These are phyloP conservation scores for Babesia divergens DNA, from an alignment of 169 alveolate genomes.

Conservation along the genomic window DNA sequence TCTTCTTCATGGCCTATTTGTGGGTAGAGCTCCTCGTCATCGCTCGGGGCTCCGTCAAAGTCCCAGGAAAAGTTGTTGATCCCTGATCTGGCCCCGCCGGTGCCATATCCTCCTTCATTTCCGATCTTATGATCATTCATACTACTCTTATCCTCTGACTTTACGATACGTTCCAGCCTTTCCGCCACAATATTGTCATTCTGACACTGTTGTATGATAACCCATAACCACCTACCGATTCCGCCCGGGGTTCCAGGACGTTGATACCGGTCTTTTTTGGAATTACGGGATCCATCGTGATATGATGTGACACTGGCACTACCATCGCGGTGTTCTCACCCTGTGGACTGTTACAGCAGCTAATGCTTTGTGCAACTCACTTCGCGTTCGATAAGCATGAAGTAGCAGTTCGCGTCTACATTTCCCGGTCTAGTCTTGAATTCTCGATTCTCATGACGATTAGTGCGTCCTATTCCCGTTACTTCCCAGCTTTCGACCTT, in stretches of 20 bases:
- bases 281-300: constrained; percentile 29
- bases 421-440: constrained; percentile 27
- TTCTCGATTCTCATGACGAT: not conserved
- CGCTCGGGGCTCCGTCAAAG: constrained; percentile 56
- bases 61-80: constrained; percentile 45
- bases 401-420: constrained; percentile 60
- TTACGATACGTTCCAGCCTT: constrained; percentile 23
- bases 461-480: not conserved
- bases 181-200: constrained; percentile 26
- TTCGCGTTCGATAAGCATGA: constrained; percentile 52
- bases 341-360: not conserved
- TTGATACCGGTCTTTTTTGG: constrained; percentile 3
- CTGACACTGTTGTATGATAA: not conserved
- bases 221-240: not conserved
- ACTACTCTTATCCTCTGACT: constrained; percentile 4
- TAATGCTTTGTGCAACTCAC: not conserved
- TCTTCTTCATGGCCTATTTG: constrained; percentile 13
- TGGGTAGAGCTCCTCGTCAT: constrained; percentile 53
- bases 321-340: constrained; percentile 24
- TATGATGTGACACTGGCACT: constrained; percentile 40
- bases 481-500: constrained; percentile 19
- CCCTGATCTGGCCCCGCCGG: not conserved
- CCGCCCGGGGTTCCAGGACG: not conserved
- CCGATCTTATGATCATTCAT: not conserved
- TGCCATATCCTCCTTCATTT: not conserved